Evolutionary conservation across 305 asterid genomes (phyloP).

Genomic region (Nicotiana rustica): DNA sequence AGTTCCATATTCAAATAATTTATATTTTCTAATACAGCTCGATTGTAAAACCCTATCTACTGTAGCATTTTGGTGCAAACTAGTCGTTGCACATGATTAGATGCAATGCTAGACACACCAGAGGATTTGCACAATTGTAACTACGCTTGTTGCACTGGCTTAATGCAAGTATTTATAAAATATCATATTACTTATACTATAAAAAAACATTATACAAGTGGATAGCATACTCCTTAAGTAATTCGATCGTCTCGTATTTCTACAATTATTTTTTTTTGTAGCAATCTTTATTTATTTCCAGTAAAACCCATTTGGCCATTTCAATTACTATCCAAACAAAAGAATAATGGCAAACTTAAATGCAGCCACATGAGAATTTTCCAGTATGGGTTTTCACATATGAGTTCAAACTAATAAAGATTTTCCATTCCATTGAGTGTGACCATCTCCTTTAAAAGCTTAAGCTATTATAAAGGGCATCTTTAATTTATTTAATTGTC

Average conservation of each 20-base stretch:
- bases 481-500: not conserved
- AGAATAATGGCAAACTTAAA: not conserved
- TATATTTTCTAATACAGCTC: not conserved
- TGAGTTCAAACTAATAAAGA: conserved; percentile 9
- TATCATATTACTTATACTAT: not conserved
- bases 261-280: not conserved
- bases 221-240: conserved; percentile 25
- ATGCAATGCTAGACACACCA: not conserved
- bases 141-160: not conserved
- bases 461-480: not conserved
- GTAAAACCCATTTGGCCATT: conserved; percentile 7
- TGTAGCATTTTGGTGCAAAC: not conserved
- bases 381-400: not conserved
- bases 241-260: not conserved
- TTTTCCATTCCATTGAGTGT: not conserved
- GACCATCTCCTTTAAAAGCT: not conserved
- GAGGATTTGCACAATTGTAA: not conserved
- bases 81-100: not conserved
- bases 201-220: not conserved
- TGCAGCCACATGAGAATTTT: not conserved
- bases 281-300: conserved; percentile 16
- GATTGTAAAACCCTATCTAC: not conserved
- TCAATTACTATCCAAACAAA: conserved; percentile 19
- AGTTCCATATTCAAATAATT: not conserved
- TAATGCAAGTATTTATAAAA: not conserved